Evolutionary conservation across 169 alveolate species (phyloP).

Genomic region (Cryptosporidium baileyi): DNA sequence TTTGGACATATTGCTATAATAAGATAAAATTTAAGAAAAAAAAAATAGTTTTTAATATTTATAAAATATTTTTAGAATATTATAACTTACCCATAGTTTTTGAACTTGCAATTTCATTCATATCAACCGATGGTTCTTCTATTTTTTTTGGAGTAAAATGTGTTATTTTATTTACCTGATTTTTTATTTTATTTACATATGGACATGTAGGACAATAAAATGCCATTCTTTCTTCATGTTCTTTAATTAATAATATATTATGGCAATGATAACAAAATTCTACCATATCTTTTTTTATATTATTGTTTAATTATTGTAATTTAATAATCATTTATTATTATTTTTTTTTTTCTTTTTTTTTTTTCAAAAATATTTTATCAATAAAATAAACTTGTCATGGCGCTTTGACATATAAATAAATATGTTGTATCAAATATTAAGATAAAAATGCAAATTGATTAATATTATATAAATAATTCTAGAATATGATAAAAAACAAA

Average conservation of each 20-base stretch:
- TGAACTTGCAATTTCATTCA: slow-evolving; percentile 56
- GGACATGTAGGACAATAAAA: slow-evolving; percentile 88
- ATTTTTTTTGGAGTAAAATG: slow-evolving; percentile 63
- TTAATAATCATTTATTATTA: neutral
- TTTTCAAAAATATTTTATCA: no score
- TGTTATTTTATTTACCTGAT: slow-evolving; percentile 70
- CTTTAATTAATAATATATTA: slow-evolving; percentile 68
- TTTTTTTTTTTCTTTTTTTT: no score
- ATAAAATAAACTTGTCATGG: no score
- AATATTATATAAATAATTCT: no score
- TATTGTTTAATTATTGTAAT: neutral
- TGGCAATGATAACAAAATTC: slow-evolving; percentile 77
- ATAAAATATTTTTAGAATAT: slow-evolving; percentile 10
- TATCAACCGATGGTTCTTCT: slow-evolving; percentile 50
- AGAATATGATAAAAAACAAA: neutral
- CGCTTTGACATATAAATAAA: no score
- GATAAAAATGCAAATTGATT: no score
- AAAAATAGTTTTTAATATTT: neutral
- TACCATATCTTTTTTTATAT: slow-evolving; percentile 52
- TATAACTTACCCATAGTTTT: slow-evolving; percentile 30
- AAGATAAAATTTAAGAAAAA: neutral
- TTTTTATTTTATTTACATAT: slow-evolving; percentile 76
- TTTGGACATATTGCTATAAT: slow-evolving; percentile 81
- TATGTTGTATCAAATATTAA: no score
- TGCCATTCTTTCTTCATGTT: slow-evolving; percentile 46